These are phyloP conservation scores for Blastomyces silverae DNA, from an alignment of 2,329 filamentous ascomycete genomes.

Conservation along the genomic window DNA sequence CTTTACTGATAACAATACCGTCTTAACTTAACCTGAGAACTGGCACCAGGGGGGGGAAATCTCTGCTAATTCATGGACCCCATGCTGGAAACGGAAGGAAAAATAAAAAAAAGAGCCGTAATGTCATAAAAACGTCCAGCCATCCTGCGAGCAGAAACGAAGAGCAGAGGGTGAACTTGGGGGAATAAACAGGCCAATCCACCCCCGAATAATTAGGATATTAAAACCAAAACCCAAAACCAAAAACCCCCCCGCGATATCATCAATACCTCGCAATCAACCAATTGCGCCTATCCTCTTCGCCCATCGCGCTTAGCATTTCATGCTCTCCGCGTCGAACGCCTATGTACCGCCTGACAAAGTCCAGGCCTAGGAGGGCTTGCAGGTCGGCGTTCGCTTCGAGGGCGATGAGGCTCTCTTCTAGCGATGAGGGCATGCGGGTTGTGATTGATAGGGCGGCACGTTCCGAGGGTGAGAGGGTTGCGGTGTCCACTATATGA, in stretches of 20 bases:
- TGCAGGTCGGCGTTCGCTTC: slow-evolving; percentile 28
- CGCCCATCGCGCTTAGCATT: slow-evolving; percentile 30
- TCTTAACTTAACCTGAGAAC: neutral
- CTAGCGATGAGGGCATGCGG: slow-evolving; percentile 32
- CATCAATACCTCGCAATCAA: slow-evolving; percentile 36
- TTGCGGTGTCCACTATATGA: slow-evolving; percentile 31
- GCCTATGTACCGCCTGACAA: slow-evolving; percentile 26
- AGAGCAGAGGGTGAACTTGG: neutral
- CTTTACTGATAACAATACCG: neutral
- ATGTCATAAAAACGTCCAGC: too few relatives aligned
- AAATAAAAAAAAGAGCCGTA: neutral
- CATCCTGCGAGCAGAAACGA: neutral
- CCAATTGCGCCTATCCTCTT: slow-evolving; percentile 32
- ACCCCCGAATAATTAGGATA: neutral
- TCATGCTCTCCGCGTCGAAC: slow-evolving; percentile 34
- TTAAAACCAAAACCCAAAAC: neutral
- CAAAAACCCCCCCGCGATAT: neutral
- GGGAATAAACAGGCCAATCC: neutral
- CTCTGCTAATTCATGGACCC: neutral
- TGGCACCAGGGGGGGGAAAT: neutral
- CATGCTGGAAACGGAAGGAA: neutral
- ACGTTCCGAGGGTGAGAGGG: slow-evolving; percentile 29
- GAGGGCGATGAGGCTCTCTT: slow-evolving; percentile 32
- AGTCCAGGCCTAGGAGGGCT: slow-evolving; percentile 27
- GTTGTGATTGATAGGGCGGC: slow-evolving; percentile 34